These are phyloP conservation scores for Agaricus blazei DNA, from an alignment of 768 basidiomycete species.

Conservation along the genomic window DNA sequence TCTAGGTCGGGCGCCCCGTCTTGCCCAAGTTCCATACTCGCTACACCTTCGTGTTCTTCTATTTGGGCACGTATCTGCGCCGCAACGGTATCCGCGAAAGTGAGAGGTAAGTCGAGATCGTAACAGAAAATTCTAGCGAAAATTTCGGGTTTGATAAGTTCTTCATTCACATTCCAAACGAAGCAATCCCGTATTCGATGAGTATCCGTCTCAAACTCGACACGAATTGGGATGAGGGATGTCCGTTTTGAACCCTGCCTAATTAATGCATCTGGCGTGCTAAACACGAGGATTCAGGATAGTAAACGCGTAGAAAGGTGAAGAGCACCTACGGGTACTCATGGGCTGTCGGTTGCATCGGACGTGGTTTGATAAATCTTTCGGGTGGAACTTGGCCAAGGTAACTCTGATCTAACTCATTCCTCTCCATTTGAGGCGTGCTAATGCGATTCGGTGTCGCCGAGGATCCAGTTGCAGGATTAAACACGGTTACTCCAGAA, in stretches of 20 bases:
- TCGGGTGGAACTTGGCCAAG: slow-evolving; percentile 81
- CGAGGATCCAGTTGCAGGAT: slow-evolving; percentile 40
- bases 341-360: slow-evolving; percentile 57
- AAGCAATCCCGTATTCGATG: slow-evolving; percentile 93
- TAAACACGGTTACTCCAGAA: slow-evolving; percentile 52
- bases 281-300: slow-evolving; percentile 23
- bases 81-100: slow-evolving; percentile 74
- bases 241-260: slow-evolving; percentile 48
- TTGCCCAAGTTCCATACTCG: slow-evolving; percentile 66
- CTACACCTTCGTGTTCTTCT: slow-evolving; percentile 84
- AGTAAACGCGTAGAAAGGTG: not conserved
- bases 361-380: slow-evolving; percentile 63
- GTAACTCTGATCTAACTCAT: slow-evolving; percentile 81
- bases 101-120: slow-evolving; percentile 74
- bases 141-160: slow-evolving; percentile 74
- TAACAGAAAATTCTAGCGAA: slow-evolving; percentile 87
- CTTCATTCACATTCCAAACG: slow-evolving; percentile 91
- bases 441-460: slow-evolving; percentile 18
- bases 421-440: slow-evolving; percentile 37
- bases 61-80: slow-evolving; percentile 88
- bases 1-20: slow-evolving; percentile 49
- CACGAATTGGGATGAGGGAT: slow-evolving; percentile 83
- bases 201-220: slow-evolving; percentile 91
- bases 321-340: slow-evolving; percentile 63
- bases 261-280: slow-evolving; percentile 61